phyloP scores from a whole-genome alignment of 768 basidiomycete species.

The Suillus placidus region DNA sequence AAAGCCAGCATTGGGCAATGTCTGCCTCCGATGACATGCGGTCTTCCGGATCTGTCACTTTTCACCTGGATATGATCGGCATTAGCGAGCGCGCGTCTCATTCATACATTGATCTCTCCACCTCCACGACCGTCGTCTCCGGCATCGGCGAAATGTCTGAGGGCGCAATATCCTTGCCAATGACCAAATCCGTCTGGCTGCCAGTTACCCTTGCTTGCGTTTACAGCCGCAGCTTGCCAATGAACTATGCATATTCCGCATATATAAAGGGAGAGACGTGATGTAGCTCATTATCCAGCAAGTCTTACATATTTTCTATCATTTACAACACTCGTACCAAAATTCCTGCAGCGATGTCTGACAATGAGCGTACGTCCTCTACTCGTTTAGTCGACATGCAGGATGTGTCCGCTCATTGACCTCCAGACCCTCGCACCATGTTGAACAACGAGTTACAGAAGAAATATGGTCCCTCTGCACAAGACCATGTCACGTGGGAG shows the following conservation, averaged over 20 bases:
- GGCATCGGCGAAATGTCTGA: neutral
- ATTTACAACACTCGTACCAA: neutral
- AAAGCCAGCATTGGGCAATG: neutral
- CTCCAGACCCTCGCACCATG: neutral
- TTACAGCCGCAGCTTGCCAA: neutral
- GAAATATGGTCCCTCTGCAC: neutral
- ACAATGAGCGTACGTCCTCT: neutral
- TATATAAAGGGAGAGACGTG: neutral
- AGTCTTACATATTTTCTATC: neutral
- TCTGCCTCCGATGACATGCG: neutral
- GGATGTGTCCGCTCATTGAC: neutral
- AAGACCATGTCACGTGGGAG: neutral
- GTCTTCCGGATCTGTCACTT: neutral
- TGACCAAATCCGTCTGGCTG: neutral
- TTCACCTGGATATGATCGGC: neutral
- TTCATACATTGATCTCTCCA: neutral
- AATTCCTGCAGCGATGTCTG: neutral
- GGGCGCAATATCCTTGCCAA: neutral
- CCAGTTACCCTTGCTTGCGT: neutral
- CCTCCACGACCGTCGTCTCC: neutral
- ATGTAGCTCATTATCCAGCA: neutral
- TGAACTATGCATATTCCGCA: neutral
- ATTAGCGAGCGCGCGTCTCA: neutral
- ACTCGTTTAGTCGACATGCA: neutral
- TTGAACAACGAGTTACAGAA: neutral